These are phyloP conservation scores for Colletotrichum sp. DNA, from an alignment of 2,329 filamentous ascomycete species.

Conservation along the genomic window DNA sequence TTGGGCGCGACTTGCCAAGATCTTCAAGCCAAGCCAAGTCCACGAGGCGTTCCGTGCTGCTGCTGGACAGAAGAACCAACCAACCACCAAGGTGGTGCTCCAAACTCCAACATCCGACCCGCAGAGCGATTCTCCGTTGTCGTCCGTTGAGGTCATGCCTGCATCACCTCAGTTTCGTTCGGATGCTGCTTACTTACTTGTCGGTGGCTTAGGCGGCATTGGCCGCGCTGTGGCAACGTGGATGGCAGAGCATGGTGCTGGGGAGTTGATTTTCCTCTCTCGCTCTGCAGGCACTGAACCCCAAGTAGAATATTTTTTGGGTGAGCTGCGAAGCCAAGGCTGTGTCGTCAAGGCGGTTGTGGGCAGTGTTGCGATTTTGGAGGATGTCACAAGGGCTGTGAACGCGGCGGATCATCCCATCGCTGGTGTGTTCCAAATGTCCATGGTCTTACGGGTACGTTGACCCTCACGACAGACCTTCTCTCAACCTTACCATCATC, in stretches of 20 bases:
- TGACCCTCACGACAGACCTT: slow-evolving; percentile 33
- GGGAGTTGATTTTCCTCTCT: slow-evolving; percentile 52
- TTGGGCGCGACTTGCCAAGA: background rate
- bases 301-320: background rate
- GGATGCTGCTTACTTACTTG: slow-evolving; percentile 44
- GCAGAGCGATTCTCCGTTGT: background rate
- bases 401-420: background rate
- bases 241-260: slow-evolving; percentile 54
- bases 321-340: background rate
- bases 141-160: background rate
- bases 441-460: slow-evolving; percentile 30
- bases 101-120: background rate
- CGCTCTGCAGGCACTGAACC: slow-evolving; percentile 36
- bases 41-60: background rate
- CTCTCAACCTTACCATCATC: slow-evolving; percentile 29
- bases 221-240: slow-evolving; percentile 52
- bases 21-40: background rate
- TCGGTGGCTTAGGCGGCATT: slow-evolving; percentile 57
- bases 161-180: background rate
- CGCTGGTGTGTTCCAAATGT: background rate
- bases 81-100: background rate
- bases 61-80: background rate
- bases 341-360: background rate
- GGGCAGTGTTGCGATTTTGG: background rate
- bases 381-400: background rate